Percentiles rank a stretch among this genome's conserved stretches.
These are phyloP conservation scores for Colletotrichum sp. DNA, from an alignment of 2,329 filamentous ascomycete genomes.

Conservation along the genomic window DNA sequence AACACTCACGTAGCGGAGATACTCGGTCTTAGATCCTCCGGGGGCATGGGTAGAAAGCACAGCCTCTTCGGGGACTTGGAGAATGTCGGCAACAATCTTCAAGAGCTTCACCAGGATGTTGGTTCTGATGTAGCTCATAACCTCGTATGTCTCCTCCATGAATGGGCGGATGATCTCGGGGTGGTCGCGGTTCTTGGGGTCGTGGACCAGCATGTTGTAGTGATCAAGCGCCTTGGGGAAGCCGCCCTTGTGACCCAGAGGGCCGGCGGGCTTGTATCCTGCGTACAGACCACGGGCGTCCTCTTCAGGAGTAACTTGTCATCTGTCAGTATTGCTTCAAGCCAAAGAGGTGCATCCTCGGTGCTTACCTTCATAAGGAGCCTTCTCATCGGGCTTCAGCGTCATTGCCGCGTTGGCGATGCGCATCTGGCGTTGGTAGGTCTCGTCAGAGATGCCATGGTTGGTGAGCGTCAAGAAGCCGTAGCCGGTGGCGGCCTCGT, in stretches of 20 bases:
- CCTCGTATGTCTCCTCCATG: constrained; percentile 27
- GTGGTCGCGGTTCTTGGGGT: constrained; percentile 29
- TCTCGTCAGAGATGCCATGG: constrained; percentile 31
- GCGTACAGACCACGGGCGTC: constrained; percentile 30
- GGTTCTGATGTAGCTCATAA: constrained; percentile 30
- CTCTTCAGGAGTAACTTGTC: constrained; percentile 29
- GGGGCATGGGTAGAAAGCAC: constrained; percentile 40
- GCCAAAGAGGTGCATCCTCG: accelerated
- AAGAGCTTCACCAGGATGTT: constrained; percentile 37
- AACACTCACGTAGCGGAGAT: constrained; percentile 35
- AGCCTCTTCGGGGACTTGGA: constrained; percentile 40
- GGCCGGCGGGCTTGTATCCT: constrained; percentile 31
- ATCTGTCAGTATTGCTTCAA: not conserved
- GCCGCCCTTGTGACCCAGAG: constrained; percentile 22
- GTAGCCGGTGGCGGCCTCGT: constrained; percentile 30
- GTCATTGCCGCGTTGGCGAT: constrained; percentile 33
- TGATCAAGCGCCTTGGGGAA: constrained; percentile 1
- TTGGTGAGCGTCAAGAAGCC: constrained; percentile 30
- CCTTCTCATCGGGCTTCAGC: constrained; percentile 28
- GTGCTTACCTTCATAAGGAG: constrained; percentile 28
- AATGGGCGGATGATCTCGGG: constrained; percentile 25
- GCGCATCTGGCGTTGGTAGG: constrained; percentile 28
- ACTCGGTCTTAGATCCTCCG: constrained; percentile 38
- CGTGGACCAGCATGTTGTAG: constrained; percentile 20
- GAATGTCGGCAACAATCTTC: constrained; percentile 40